These are phyloP conservation scores for Ogataea pini DNA, from an alignment of 805 yeast species.

Conservation along the genomic window DNA sequence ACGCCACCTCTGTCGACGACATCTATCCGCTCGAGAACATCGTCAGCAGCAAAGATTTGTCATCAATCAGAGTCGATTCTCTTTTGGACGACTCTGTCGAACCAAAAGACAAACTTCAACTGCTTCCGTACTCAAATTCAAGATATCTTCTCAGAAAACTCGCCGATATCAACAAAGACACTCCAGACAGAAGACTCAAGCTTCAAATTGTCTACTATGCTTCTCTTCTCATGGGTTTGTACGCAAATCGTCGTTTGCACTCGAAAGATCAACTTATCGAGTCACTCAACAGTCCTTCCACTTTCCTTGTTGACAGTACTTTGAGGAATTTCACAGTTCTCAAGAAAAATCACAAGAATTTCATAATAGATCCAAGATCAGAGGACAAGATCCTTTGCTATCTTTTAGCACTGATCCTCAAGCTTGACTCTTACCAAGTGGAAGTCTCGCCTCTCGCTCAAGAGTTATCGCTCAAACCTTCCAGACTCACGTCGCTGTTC, in stretches of 20 bases:
- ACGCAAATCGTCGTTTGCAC: conserved; percentile 65
- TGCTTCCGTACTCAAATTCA: conserved; percentile 64
- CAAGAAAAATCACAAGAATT: conserved; percentile 73
- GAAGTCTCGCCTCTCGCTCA: conserved; percentile 81
- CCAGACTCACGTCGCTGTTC: conserved; percentile 65
- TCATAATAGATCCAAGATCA: conserved; percentile 78
- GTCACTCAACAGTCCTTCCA: conserved; percentile 72
- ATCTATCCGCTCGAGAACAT: conserved; percentile 74
- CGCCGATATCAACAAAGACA: conserved; percentile 31
- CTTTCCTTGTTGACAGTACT: conserved; percentile 67
- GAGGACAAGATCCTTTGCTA: conserved; percentile 86
- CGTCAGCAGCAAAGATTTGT: conserved; percentile 67
- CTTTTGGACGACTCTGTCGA: conserved; percentile 53
- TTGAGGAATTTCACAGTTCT: conserved; percentile 70
- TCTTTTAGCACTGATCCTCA: conserved; percentile 69
- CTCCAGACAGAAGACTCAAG: conserved; percentile 50
- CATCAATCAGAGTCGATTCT: conserved; percentile 62
- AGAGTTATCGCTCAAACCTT: conserved; percentile 79
- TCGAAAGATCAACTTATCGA: conserved; percentile 60
- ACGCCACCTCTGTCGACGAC: conserved; percentile 82
- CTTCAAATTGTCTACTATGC: conserved; percentile 76
- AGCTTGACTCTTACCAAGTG: conserved; percentile 71
- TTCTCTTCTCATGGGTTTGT: conserved; percentile 78
- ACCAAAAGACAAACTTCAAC: conserved; percentile 49
- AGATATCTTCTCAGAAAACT: conserved; percentile 53